Evolutionary conservation across 208 protist genomes (phyloP), one percentile per base, ranked within the genome.

Genomic region (Phytomonas francai): DNA sequence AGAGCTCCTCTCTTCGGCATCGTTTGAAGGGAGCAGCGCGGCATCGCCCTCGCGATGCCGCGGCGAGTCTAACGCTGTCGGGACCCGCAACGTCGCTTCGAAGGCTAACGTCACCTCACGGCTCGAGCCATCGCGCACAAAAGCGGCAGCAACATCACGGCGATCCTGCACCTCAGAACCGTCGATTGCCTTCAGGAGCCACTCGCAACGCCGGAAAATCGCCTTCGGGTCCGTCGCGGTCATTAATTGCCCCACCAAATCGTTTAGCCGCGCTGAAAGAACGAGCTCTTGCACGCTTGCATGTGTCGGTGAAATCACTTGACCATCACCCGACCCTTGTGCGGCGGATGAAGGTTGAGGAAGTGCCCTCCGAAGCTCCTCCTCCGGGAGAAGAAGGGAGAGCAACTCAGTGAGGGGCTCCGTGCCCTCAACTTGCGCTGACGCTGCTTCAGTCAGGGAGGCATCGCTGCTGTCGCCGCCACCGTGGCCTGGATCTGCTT

Each of bases 111-210:
- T n/a, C 14, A 81, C 67, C 2, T 67, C 63, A 19, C 69, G 69
- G 30, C 69, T 34, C 54, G 73, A 62, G 5, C 64, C 45, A 0
- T 74, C 39, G 59, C 54, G 3, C 25, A 74, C 71, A 65, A 84
- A 81, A 1, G 74, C 75, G 3, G 68, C 63, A 22, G 81, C 78
- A 28, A 84, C 78, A n/a, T 83, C 71, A 30, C 59, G 66, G 19
- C 74, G 70, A 16, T 56, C 62, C 16, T 54, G 45, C 0, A 87
- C 81, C 3, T 59, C 32, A 7, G 69, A 51, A 25, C 54, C 65
- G 67, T 83, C 70, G 29, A 84, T 62, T 22, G 29, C 51, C 3
- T 57, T 67, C 22, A 85, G 71, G 4, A 63, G 59, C 72, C 83
- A 82, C 39, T 39, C 45, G 56, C 74, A 72, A 0, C 57, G 49